Percentiles rank a stretch among this genome's conserved stretches.
Conservation (phyloP, 164 flowering plant genomes). For the Brasenia schreberi region DNA sequence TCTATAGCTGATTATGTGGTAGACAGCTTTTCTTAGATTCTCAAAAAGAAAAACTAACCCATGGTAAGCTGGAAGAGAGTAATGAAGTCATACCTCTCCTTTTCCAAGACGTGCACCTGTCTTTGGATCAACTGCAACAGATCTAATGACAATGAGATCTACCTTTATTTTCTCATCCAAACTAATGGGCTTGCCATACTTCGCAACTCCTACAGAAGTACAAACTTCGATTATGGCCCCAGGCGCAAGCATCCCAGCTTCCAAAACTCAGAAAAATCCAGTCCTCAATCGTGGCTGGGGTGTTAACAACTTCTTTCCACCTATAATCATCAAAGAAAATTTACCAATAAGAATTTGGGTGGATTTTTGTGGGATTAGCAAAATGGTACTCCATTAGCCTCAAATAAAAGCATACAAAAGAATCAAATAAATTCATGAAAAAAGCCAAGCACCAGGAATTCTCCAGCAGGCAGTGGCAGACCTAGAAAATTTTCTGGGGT, state of each 20-base stretch:
- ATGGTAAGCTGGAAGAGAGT: neutral
- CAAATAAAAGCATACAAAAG: no score
- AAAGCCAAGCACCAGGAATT: no score
- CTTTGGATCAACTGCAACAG: conserved; percentile 79
- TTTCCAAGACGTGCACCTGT: conserved; percentile 92
- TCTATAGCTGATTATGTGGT: no score
- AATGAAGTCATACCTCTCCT: conserved; percentile 67
- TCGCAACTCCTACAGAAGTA: conserved; percentile 81
- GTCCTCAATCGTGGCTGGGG: conserved; percentile 91
- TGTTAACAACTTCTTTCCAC: conserved; percentile 66
- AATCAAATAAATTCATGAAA: no score
- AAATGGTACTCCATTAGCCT: no score
- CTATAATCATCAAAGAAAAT: conserved; percentile 16
- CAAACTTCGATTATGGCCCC: conserved; percentile 62
- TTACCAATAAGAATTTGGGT: neutral
- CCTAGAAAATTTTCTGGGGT: no score
- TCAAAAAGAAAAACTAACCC: neutral
- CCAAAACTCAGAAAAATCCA: conserved; percentile 77
- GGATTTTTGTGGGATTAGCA: no score
- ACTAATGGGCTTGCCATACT: conserved; percentile 72
- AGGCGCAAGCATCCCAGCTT: conserved; percentile 29
- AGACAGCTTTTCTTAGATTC: neutral
- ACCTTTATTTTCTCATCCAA: conserved; percentile 72
- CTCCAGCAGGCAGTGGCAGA: no score
- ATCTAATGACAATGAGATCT: conserved; percentile 73